phyloP scores from a whole-genome alignment of 2,329 filamentous ascomycete genomes.

The Aspergillus piperis region DNA sequence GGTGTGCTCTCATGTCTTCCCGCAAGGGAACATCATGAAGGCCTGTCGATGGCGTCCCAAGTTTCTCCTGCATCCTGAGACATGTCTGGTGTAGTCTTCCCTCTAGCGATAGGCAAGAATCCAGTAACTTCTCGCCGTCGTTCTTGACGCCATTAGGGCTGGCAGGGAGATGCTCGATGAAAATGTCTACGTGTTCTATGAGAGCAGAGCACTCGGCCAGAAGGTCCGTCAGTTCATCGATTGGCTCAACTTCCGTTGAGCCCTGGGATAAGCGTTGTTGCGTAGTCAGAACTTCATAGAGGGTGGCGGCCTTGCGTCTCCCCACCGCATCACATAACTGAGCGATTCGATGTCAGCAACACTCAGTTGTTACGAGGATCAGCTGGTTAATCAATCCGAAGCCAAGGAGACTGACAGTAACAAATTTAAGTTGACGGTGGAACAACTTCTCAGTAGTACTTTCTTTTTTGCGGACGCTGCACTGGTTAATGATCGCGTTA shows the following conservation, averaged over 20 bases:
- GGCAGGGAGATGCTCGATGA: constrained; percentile 5
- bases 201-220: constrained; percentile 20
- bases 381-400: not conserved
- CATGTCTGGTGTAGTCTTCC: constrained; percentile 16
- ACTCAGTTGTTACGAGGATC: not conserved
- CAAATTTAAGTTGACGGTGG: constrained; percentile 25
- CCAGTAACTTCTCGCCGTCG: constrained; percentile 14
- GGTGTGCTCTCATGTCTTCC: constrained; percentile 15
- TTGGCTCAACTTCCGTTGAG: constrained; percentile 13
- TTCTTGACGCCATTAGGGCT: not conserved
- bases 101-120: constrained; percentile 16
- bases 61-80: constrained; percentile 18
- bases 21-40: constrained; percentile 5
- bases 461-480: constrained; percentile 5
- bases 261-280: not conserved
- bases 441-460: constrained; percentile 18
- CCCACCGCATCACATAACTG: constrained; percentile 23
- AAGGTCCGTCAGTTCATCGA: constrained; percentile 22
- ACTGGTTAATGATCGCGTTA: constrained; percentile 20
- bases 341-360: constrained; percentile 6
- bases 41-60: constrained; percentile 14
- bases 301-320: constrained; percentile 19
- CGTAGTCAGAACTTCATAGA: constrained; percentile 17
- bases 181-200: constrained; percentile 20
- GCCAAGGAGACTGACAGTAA: constrained; percentile 16